Percentiles rank a stretch among this genome's conserved stretches.
These are phyloP conservation scores for Metschnikowia kunwiensis DNA, from an alignment of 805 yeast genomes.

Conservation along the genomic window DNA sequence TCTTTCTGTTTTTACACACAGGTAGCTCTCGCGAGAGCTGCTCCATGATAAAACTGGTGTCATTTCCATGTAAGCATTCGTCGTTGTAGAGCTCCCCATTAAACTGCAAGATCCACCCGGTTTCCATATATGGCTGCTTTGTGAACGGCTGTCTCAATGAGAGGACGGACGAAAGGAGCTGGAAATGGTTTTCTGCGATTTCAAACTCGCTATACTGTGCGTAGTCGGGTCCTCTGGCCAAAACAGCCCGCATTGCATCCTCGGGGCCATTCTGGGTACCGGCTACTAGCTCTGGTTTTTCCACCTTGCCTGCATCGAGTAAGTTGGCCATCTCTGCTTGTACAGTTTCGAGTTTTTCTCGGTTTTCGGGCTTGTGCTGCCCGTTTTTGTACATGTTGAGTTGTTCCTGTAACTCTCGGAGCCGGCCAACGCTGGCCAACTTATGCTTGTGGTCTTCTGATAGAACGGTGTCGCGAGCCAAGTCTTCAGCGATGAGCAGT, in stretches of 20 bases:
- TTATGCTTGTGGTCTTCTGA: conserved; percentile 24
- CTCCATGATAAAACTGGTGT: conserved; percentile 53
- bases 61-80: conserved; percentile 54
- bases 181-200: conserved; percentile 17
- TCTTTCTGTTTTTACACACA: background rate
- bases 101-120: conserved; percentile 55
- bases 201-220: conserved; percentile 19
- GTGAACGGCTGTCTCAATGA: conserved; percentile 79
- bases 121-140: conserved; percentile 57
- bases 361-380: conserved; percentile 24
- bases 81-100: conserved; percentile 86
- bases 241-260: conserved; percentile 21
- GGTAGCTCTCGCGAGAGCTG: conserved; percentile 23
- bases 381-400: conserved; percentile 15
- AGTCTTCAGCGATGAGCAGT: conserved; percentile 8
- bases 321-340: conserved; percentile 6
- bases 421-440: conserved; percentile 24
- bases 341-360: conserved; percentile 11
- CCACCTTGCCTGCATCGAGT: background rate
- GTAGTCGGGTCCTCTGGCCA: conserved; percentile 66
- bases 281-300: background rate
- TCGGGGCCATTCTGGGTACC: background rate
- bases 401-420: conserved; percentile 27
- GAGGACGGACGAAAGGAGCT: conserved; percentile 67
- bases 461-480: conserved; percentile 8